Evolutionary conservation across 306 rosid species (phyloP).

Genomic region (Citrullus colocynthis): DNA sequence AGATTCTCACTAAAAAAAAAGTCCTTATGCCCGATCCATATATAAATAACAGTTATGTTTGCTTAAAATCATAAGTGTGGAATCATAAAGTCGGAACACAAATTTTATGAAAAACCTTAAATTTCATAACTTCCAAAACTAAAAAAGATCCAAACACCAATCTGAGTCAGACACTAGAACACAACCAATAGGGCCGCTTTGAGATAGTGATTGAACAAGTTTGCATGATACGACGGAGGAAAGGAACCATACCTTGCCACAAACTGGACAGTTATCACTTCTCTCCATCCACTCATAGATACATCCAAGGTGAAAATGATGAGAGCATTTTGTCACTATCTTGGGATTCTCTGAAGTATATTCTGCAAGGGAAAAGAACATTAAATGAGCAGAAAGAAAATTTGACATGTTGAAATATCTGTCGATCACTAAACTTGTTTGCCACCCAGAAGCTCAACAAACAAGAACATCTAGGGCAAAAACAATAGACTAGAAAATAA

Average conservation of each 20-base stretch:
- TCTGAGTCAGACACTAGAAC: background rate
- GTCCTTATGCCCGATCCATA: too few species aligned
- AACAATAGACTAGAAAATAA: background rate
- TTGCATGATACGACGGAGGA: background rate
- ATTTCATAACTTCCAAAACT: background rate
- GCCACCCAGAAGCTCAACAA: background rate
- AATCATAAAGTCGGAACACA: background rate
- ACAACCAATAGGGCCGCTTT: background rate
- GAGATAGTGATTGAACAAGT: background rate
- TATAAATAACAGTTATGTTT: too few species aligned
- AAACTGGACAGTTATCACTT: conserved; percentile 97
- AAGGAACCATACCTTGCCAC: conserved; percentile 70
- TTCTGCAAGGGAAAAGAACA: conserved; percentile 33
- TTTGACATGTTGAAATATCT: background rate
- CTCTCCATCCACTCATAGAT: conserved; percentile 99
- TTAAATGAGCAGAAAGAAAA: conserved; percentile 8
- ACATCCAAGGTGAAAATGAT: conserved; percentile 98
- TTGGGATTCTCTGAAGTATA: conserved; percentile 84
- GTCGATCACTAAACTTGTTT: background rate
- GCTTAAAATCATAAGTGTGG: background rate
- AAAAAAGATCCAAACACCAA: background rate
- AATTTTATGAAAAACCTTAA: background rate
- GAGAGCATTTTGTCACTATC: conserved; percentile 84
- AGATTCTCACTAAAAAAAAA: too few species aligned
- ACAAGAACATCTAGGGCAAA: background rate